These are phyloP conservation scores for Yarrowia sp. DNA, from an alignment of 805 yeast species.

Conservation along the genomic window DNA sequence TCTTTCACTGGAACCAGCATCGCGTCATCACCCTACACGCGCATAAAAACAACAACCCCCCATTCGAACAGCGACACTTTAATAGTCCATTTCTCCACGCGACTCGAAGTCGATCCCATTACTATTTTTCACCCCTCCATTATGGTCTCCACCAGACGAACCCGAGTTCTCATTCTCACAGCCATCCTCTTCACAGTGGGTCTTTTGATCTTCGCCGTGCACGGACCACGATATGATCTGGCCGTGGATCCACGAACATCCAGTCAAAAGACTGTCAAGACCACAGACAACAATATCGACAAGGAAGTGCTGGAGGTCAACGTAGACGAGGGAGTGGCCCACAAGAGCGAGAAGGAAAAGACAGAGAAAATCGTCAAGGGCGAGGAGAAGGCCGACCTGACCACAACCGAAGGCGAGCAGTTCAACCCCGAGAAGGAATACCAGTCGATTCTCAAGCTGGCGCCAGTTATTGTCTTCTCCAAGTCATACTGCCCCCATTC, in stretches of 20 bases:
- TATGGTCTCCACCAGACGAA: constrained; percentile 39
- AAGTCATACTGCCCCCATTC: constrained; percentile 66
- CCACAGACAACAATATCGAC: constrained; percentile 24
- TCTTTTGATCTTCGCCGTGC: constrained; percentile 38
- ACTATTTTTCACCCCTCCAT: not conserved
- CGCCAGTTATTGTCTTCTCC: constrained; percentile 46
- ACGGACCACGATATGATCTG: constrained; percentile 34
- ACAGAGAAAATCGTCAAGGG: constrained; percentile 23
- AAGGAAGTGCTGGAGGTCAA: constrained; percentile 33
- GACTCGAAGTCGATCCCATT: not conserved
- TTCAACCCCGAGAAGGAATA: constrained; percentile 56
- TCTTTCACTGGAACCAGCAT: not conserved
- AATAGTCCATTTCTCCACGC: not conserved
- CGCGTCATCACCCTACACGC: not conserved
- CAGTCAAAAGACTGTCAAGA: constrained; percentile 28
- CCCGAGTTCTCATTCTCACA: constrained; percentile 44
- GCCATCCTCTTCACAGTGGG: constrained; percentile 41
- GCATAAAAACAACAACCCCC: not conserved
- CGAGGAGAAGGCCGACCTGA: constrained; percentile 30
- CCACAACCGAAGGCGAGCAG: constrained; percentile 33
- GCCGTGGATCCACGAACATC: constrained; percentile 22
- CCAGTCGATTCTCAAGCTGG: constrained; percentile 46
- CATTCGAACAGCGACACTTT: not conserved
- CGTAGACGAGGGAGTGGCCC: constrained; percentile 43
- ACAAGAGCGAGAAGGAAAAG: constrained; percentile 41